phyloP scores from a whole-genome alignment of 169 alveolate species.

The Cryptosporidium xiaoi region DNA sequence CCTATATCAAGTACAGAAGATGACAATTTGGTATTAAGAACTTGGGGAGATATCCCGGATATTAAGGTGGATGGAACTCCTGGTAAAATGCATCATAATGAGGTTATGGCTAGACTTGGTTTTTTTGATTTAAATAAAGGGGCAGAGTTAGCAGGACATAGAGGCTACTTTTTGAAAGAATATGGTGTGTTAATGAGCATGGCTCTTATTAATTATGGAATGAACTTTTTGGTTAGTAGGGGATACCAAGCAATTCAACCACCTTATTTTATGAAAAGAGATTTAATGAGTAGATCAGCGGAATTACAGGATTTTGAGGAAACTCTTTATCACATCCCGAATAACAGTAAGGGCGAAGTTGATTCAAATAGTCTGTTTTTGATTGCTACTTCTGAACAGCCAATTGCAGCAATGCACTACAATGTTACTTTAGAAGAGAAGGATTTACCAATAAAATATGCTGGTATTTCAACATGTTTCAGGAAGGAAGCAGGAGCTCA shows the following conservation, averaged over 20 bases:
- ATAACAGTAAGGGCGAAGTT: slow-evolving; percentile 38
- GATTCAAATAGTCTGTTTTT: slow-evolving; percentile 88
- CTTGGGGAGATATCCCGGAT: slow-evolving; percentile 91
- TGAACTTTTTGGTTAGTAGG: slow-evolving; percentile 88
- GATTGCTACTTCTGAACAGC: slow-evolving; percentile 99
- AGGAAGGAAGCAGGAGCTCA: slow-evolving; percentile 99
- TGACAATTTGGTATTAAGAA: slow-evolving; percentile 88
- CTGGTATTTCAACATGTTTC: slow-evolving; percentile 97
- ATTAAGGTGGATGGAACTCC: slow-evolving; percentile 86
- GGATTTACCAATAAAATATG: slow-evolving; percentile 92
- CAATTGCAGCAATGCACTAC: slow-evolving; percentile 95
- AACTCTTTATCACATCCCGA: slow-evolving; percentile 88
- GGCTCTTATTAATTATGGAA: slow-evolving; percentile 96
- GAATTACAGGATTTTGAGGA: slow-evolving; percentile 98
- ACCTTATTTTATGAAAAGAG: slow-evolving; percentile 96
- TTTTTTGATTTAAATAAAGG: slow-evolving; percentile 93
- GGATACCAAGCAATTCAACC: slow-evolving; percentile 98
- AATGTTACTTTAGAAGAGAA: slow-evolving; percentile 85
- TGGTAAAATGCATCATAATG: slow-evolving; percentile 93
- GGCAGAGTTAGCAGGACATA: slow-evolving; percentile 96
- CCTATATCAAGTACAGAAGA: slow-evolving; percentile 94
- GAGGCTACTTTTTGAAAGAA: slow-evolving; percentile 97
- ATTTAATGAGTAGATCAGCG: slow-evolving; percentile 95
- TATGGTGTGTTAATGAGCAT: slow-evolving; percentile 94
- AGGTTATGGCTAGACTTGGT: slow-evolving; percentile 90